Evolutionary conservation across 257 asterid genomes (phyloP), one percentile per base, ranked within the genome.

Genomic region (Mentha longifolia): DNA sequence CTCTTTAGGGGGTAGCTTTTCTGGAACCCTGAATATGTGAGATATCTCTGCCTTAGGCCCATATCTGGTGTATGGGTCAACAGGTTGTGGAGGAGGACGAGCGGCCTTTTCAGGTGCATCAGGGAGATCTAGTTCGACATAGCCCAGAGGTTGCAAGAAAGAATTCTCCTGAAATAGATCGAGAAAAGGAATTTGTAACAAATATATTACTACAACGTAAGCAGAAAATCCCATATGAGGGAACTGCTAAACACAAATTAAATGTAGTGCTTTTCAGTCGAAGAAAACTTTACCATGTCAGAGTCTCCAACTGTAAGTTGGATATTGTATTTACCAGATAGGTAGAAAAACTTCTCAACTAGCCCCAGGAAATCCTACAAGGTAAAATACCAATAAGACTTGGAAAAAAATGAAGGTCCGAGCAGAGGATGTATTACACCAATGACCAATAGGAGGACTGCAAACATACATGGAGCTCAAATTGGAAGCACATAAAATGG

Each of bases 291-390:
- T 91, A 89, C 99, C 99, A 95, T 95, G 78, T 79, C 88, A 16
- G 84, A 70, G 83, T 95, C 99, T 46, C 99, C 99, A 56, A 95
- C 84, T 66, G 97, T 85, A 59, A 95, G 97, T 71, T 89, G 88
- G 83, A 95, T 84, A 71, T 92, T 95, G 73, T 92, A 92, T 73
- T 60, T 84, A 67, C 97, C 99, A 5, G 99, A 92, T 70, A 92
- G 79, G 85, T 95, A 95, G 79, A 77, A 89, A 58, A 95, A 85
- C 77, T 89, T 90, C 75, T 92, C 99, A 71, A 95, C 99, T 72
- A 95, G 87, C 74, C 99, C 96, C 79, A 95, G 88, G 80, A 95
- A 95, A 84, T 92, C 98, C 99, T 95, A 80, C 88, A 86, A 84
- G 77, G 80, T 70, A 74, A 61, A 67, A 52, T 45, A 43, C 68